These are phyloP conservation scores for Talaromyces borbonicus DNA, from an alignment of 495 filamentous ascomycete species.

Conservation along the genomic window DNA sequence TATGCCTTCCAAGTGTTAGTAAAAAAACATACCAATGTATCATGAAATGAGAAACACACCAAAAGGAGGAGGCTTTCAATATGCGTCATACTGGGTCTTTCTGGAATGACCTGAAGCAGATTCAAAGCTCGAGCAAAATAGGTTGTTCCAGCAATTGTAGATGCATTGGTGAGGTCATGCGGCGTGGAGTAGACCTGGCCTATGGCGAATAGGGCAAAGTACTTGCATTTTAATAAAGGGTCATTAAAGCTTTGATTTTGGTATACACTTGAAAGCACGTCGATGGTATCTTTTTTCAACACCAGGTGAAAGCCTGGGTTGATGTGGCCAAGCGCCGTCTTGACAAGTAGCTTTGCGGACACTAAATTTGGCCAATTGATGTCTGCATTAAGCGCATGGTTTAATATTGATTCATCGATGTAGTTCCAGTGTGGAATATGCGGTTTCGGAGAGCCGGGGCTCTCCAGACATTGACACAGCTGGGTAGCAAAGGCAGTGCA, in stretches of 20 bases:
- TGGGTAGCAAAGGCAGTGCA: slow-evolving; percentile 39
- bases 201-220: slow-evolving; percentile 36
- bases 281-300: slow-evolving; percentile 31
- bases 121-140: slow-evolving; percentile 36
- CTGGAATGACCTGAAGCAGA: slow-evolving; percentile 30
- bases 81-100: slow-evolving; percentile 33
- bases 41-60: slow-evolving; percentile 15
- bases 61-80: slow-evolving; percentile 31
- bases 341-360: slow-evolving; percentile 31
- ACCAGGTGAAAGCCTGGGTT: slow-evolving; percentile 32
- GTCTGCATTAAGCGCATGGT: slow-evolving; percentile 21
- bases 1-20: slow-evolving; percentile 19
- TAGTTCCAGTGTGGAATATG: slow-evolving; percentile 36
- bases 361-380: slow-evolving; percentile 31
- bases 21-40: background rate
- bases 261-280: slow-evolving; percentile 36
- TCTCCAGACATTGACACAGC: slow-evolving; percentile 33
- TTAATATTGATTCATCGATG: slow-evolving; percentile 27
- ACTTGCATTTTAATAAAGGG: slow-evolving; percentile 31
- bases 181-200: slow-evolving; percentile 34
- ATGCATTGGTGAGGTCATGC: slow-evolving; percentile 24
- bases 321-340: slow-evolving; percentile 33
- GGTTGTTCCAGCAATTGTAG: slow-evolving; percentile 28
- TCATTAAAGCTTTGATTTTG: slow-evolving; percentile 25
- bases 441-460: slow-evolving; percentile 22